Evolutionary conservation across 495 filamentous ascomycete genomes (phyloP).

Genomic region (Penicillium bialowiezense): DNA sequence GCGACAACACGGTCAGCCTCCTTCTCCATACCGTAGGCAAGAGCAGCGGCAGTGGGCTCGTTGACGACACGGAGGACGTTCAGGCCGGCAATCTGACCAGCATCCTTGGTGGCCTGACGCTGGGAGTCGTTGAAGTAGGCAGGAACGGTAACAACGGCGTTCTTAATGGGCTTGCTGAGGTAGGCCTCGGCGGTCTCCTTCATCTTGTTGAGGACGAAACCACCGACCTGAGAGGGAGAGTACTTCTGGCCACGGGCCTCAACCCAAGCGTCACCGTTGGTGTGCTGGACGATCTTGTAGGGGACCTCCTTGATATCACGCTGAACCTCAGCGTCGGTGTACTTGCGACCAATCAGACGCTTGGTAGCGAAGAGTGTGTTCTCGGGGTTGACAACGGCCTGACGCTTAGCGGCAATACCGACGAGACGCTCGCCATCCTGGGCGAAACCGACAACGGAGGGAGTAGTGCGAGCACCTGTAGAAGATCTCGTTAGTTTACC

Average conservation of each 20-base stretch:
- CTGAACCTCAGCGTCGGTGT: slow-evolving; percentile 93
- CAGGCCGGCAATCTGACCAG: slow-evolving; percentile 91
- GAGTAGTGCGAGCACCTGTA: slow-evolving; percentile 89
- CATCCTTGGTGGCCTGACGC: slow-evolving; percentile 97
- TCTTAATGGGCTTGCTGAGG: slow-evolving; percentile 84
- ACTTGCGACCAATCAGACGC: slow-evolving; percentile 98
- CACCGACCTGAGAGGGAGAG: slow-evolving; percentile 97
- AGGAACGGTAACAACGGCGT: slow-evolving; percentile 93
- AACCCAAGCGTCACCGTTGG: slow-evolving; percentile 97
- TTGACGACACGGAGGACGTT: slow-evolving; percentile 97
- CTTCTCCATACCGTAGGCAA: slow-evolving; percentile 95
- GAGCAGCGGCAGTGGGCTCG: slow-evolving; percentile 91
- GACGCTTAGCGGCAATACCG: slow-evolving; percentile 97
- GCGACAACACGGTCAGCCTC: slow-evolving; percentile 86
- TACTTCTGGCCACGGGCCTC: slow-evolving; percentile 95
- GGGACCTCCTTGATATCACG: slow-evolving; percentile 97
- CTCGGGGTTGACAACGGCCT: slow-evolving; percentile 98
- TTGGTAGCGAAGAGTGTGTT: slow-evolving; percentile 99
- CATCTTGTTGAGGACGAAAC: slow-evolving; percentile 97
- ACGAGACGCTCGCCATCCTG: slow-evolving; percentile 96
- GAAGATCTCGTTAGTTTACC: slow-evolving; percentile 12
- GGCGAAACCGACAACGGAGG: slow-evolving; percentile 94
- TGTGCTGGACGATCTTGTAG: slow-evolving; percentile 99
- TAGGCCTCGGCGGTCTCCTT: slow-evolving; percentile 96
- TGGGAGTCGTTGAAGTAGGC: slow-evolving; percentile 99